Evolutionary conservation across 345 rosid genomes (phyloP), one percentile per base, ranked within the genome.

Genomic region (Gossypium mustelinum): DNA sequence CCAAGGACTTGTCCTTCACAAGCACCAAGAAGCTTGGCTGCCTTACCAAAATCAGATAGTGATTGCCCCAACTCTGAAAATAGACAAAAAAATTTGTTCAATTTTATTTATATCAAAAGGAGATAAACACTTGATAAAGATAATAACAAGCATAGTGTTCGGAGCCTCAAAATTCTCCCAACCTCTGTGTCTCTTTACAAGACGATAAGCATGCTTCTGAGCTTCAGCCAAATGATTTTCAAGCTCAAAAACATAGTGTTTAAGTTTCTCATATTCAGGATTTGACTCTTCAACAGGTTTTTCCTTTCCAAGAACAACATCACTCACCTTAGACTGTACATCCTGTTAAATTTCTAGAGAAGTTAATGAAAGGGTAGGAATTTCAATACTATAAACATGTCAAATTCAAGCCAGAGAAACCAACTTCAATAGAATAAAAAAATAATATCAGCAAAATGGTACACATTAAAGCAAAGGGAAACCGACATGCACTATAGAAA

Each of bases 171-270:
- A 78, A 74, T 29, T 69, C 50, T 68, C 1, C 16, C 62, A 86
- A 93, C 99, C 99, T 89, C 91, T 93, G 81, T 93, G 99, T 79
- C 98, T 83, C 86, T 93, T 95, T 27, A 95, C 99, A 55, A 95
- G 97, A 79, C 98, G 97, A 83, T 85, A 93, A 51, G 98, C 97
- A 79, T 95, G 98, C 79, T 95, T 95, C 82, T 95, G 99, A 66
- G 97, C 97, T 84, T 95, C 99, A 63, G 94, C 84, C 79, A 95
- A 85, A 84, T 93, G 99, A 82, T 93, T 90, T 77, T 95, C 99
- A 27, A 95, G 99, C 90, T 95, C 99, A 70, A 88, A 91, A 72
- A 95, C 70, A 73, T 95, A 95, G 74, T 87, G 86, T 79, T 93
- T 95, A 82, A 95, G 85, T 86, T 93, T 93, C 85, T 95, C 99